Percentiles rank a stretch among this genome's conserved stretches.
phyloP scores from a whole-genome alignment of 1,284 basidiomycete species.

The Ganoderma lingzhi region DNA sequence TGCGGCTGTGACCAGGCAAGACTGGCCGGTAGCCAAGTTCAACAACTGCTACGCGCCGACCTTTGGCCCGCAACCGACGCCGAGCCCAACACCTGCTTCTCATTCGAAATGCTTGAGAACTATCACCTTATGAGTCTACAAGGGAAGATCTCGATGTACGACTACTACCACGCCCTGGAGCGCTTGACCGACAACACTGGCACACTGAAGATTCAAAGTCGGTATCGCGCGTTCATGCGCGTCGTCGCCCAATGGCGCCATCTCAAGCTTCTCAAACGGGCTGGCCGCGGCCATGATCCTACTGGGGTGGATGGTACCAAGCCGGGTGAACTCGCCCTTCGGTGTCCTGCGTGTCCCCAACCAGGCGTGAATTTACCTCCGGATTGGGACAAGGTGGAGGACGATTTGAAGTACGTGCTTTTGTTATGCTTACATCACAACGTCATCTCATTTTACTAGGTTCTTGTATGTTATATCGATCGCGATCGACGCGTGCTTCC shows the following conservation, averaged over 20 bases:
- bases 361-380: slow-evolving; percentile 40
- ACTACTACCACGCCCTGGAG: slow-evolving; percentile 29
- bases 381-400: slow-evolving; percentile 32
- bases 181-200: slow-evolving; percentile 31
- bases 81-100: slow-evolving; percentile 26
- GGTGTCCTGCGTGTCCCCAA: slow-evolving; percentile 42
- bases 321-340: slow-evolving; percentile 35
- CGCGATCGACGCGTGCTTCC: no score
- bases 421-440: no score
- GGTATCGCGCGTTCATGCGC: slow-evolving; percentile 31
- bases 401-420: slow-evolving; percentile 12
- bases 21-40: no score
- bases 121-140: slow-evolving; percentile 29
- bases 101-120: slow-evolving; percentile 26
- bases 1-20: no score
- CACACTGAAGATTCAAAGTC: slow-evolving; percentile 11
- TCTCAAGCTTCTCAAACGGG: slow-evolving; percentile 33
- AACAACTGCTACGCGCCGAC: no score
- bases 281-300: slow-evolving; percentile 32
- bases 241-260: slow-evolving; percentile 32
- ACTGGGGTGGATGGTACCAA: slow-evolving; percentile 25
- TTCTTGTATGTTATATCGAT: no score
- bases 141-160: slow-evolving; percentile 27
- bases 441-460: no score
- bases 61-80: no score